Evolutionary conservation across 768 basidiomycete genomes (phyloP).

Genomic region (Russula sp.): DNA sequence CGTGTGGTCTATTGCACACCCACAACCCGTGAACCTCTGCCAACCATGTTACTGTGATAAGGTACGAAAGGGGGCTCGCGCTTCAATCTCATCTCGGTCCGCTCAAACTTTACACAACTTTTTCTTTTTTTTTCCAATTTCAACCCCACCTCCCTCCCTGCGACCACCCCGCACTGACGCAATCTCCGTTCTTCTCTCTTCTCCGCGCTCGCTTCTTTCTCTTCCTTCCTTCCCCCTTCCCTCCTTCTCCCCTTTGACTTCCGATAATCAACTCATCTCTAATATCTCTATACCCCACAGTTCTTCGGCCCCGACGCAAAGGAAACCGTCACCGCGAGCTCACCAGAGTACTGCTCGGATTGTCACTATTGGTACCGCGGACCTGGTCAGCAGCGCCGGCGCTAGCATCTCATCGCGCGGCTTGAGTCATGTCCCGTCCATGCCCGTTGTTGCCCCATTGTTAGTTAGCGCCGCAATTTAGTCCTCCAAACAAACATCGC

Average conservation of each 20-base stretch:
- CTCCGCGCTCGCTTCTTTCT: neutral
- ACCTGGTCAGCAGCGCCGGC: slow-evolving; percentile 28
- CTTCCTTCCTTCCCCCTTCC: neutral
- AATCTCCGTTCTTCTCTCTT: slow-evolving; percentile 6
- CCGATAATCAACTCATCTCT: too few species aligned
- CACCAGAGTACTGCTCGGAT: slow-evolving; percentile 42
- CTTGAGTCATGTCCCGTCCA: neutral
- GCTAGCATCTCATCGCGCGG: slow-evolving; percentile 8
- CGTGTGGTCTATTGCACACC: slow-evolving; percentile 42
- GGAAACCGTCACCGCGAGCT: slow-evolving; percentile 55
- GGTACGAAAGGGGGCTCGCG: slow-evolving; percentile 35
- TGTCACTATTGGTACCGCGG: slow-evolving; percentile 37
- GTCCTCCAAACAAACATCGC: neutral
- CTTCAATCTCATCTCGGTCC: slow-evolving; percentile 16
- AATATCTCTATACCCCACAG: slow-evolving; percentile 40
- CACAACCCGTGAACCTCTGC: slow-evolving; percentile 37
- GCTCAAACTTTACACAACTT: slow-evolving; percentile 9
- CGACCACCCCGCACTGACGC: slow-evolving; percentile 16
- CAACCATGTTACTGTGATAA: slow-evolving; percentile 45
- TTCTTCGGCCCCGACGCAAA: slow-evolving; percentile 68
- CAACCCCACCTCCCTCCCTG: neutral
- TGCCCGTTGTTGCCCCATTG: neutral
- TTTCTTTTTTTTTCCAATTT: neutral
- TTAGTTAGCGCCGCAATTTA: neutral
- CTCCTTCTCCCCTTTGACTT: neutral